These are phyloP conservation scores for Penicillium concentricum DNA, from an alignment of 2,329 filamentous ascomycete genomes.

Conservation along the genomic window DNA sequence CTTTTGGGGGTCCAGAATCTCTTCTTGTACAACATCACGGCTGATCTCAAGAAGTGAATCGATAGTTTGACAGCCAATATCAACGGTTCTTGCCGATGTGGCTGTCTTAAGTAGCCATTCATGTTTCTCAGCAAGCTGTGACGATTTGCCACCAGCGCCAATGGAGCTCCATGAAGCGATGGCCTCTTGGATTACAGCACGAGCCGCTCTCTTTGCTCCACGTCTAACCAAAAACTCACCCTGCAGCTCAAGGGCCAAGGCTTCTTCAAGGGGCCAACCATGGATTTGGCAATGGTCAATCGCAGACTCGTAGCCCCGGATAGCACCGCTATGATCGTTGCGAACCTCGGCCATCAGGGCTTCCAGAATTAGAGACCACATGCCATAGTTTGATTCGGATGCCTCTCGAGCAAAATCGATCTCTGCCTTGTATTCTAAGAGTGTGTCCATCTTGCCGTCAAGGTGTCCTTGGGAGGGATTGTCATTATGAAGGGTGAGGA, in stretches of 20 bases:
- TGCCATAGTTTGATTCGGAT: slow-evolving; percentile 60
- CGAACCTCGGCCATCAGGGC: slow-evolving; percentile 55
- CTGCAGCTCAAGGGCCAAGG: slow-evolving; percentile 60
- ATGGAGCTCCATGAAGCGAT: slow-evolving; percentile 60
- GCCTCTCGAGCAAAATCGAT: slow-evolving; percentile 54
- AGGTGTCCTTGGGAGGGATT: slow-evolving; percentile 45
- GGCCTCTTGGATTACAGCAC: slow-evolving; percentile 57
- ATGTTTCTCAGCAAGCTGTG: slow-evolving; percentile 58
- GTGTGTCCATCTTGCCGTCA: slow-evolving; percentile 48
- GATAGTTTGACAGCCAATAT: slow-evolving; percentile 58
- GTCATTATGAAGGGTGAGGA: slow-evolving; percentile 45
- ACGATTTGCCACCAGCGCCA: slow-evolving; percentile 58
- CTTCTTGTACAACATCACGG: slow-evolving; percentile 32
- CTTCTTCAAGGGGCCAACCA: slow-evolving; percentile 59
- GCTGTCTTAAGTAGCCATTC: slow-evolving; percentile 61
- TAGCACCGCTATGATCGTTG: slow-evolving; percentile 45
- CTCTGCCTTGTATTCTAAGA: slow-evolving; percentile 50
- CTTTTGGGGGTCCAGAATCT: slow-evolving; percentile 28
- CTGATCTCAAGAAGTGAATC: slow-evolving; percentile 48
- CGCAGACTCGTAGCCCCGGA: slow-evolving; percentile 54
- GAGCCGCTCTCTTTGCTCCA: slow-evolving; percentile 59
- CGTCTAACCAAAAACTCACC: slow-evolving; percentile 56
- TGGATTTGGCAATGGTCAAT: slow-evolving; percentile 61
- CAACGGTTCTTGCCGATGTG: slow-evolving; percentile 50
- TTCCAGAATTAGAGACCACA: slow-evolving; percentile 57